Conservation (phyloP, 140 eudicot species). For the Flaveria floridana region DNA sequence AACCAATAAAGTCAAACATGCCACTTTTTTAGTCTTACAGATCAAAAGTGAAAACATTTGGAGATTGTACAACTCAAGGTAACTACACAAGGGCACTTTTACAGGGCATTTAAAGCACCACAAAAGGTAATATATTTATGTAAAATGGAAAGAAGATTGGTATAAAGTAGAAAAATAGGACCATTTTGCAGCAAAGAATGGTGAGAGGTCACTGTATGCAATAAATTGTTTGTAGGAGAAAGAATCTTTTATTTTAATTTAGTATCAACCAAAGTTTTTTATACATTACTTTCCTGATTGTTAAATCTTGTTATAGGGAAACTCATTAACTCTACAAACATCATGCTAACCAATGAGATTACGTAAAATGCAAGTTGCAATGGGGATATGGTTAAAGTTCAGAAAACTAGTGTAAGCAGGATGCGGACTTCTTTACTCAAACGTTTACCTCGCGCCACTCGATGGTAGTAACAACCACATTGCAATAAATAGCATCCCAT, state of each 20-base stretch:
- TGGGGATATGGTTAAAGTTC: too few relatives aligned
- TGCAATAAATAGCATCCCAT: background rate
- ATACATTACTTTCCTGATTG: too few relatives aligned
- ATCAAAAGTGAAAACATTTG: background rate
- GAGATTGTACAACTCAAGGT: conserved; percentile 30
- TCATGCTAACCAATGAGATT: background rate
- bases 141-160: conserved; percentile 31
- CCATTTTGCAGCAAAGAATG: conserved; percentile 41
- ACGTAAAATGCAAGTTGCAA: background rate
- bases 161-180: conserved; percentile 35
- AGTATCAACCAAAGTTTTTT: background rate
- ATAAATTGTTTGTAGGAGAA: conserved; percentile 36
- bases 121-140: conserved; percentile 38
- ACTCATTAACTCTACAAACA: background rate
- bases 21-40: background rate
- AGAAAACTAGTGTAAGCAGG: background rate
- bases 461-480: background rate
- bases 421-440: background rate
- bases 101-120: conserved; percentile 42
- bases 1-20: conserved; percentile 24
- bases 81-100: conserved; percentile 30
- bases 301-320: too few relatives aligned
- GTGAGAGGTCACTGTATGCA: conserved; percentile 50
- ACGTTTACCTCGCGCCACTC: background rate
- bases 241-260: conserved; percentile 10